Base-by-base conservation (phyloP, 2,329 filamentous ascomycete species). In the Apiospora kogelbergensis region DNA sequence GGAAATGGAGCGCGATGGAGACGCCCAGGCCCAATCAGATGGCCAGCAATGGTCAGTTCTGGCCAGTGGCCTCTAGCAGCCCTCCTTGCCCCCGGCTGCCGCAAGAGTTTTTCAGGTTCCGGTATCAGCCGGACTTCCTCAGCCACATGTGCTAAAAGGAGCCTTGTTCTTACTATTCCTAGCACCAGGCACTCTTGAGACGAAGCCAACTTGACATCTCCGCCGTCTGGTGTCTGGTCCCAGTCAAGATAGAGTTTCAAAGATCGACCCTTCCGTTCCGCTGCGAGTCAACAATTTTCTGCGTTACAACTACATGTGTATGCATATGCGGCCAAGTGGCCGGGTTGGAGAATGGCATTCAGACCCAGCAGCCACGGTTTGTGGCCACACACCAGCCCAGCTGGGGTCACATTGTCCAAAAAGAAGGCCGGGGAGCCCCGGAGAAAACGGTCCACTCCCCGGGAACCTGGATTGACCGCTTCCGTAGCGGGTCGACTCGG, bases 191-290 rank as follows among this genome's bases (percentile, higher is more conserved):
- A n/a, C n/a, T n/a, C n/a, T n/a, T n/a, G n/a, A 37, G 53, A 60
- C 33, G 48, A 57, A 57, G 37, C 30, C 30, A 60, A 11, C 53
- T 60, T 37, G 53, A 60, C 53, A 13, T 60, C 37, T 60, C 30
- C n/a, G 53, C 30, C 53, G 53, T 60, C 53, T 60, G 53, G 53
- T 57, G 53, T 60, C 53, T 60, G 53, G 53, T 57, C 20, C 53
- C 53, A 60, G 53, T 37, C 53, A 37, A 60, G 53, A 60, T 60
- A 60, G 53, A 37, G 53, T 60, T 60, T 60, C 53, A 60, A 60
- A 22, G 30, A 37, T 60, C 53, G 9, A 60, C 30, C 20, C 37
- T n/a, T 37, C 53, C 53, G 53, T 60, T 60, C 53, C 53, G 53
- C 53, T 37, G 30, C 53, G 53, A 60, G 53, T 60, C 53, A 60